These are phyloP conservation scores for Triticum timopheevii DNA, from an alignment of 176 grass and related monocot genomes.

Conservation along the genomic window DNA sequence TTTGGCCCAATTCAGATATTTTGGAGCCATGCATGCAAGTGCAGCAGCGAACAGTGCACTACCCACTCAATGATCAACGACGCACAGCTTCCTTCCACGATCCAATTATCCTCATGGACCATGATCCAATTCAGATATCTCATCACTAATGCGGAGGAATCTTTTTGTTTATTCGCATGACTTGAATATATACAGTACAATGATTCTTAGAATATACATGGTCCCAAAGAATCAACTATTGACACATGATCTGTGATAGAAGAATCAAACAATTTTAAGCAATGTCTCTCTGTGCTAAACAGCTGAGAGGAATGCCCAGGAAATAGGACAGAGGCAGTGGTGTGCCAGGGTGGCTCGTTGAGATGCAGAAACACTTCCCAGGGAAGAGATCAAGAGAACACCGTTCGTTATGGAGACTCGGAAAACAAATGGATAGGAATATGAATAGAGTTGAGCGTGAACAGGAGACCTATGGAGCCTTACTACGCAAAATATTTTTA, in stretches of 20 bases:
- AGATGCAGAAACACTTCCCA: no score
- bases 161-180: background rate
- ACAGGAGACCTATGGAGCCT: no score
- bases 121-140: no score
- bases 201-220: conserved; percentile 31
- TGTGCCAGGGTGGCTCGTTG: no score
- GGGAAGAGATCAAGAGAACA: no score
- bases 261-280: conserved; percentile 5
- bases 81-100: background rate
- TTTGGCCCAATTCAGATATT: background rate
- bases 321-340: no score
- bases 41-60: background rate
- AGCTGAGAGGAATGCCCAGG: background rate
- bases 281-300: no score
- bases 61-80: background rate
- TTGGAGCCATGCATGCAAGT: background rate
- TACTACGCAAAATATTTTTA: no score
- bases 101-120: background rate
- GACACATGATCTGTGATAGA: conserved; percentile 10
- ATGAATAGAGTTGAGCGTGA: no score
- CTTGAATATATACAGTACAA: background rate
- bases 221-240: conserved; percentile 4
- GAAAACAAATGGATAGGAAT: no score
- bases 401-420: no score
- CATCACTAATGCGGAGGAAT: conserved; percentile 12